Conservation (phyloP, 2,329 filamentous ascomycete genomes). For the Dothiorella sarmentorum region DNA sequence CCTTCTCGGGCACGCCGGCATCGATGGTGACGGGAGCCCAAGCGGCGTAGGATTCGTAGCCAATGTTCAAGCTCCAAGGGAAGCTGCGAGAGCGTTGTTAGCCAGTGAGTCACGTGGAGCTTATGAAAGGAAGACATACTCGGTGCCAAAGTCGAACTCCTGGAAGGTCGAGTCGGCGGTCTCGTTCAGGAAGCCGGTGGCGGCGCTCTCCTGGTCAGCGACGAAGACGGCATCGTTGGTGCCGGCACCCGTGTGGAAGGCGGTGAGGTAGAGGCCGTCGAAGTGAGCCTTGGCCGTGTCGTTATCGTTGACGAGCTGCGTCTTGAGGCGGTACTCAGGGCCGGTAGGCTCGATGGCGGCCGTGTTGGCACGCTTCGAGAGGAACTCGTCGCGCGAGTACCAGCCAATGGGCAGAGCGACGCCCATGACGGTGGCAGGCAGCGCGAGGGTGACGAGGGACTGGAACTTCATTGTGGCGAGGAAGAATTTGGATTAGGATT, state of each 20-base stretch:
- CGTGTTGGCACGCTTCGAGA: background rate
- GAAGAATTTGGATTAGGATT: background rate
- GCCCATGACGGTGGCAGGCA: background rate
- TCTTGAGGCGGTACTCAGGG: conserved; percentile 10
- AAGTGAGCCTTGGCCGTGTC: conserved; percentile 10
- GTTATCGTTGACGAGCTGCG: conserved; percentile 8
- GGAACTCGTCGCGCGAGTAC: conserved; percentile 11
- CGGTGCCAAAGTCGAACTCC: conserved; percentile 18
- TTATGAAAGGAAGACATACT: background rate
- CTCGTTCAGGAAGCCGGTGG: conserved; percentile 18
- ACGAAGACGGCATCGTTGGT: conserved; percentile 18
- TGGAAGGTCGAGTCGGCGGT: conserved; percentile 8
- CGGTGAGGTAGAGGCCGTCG: conserved; percentile 17
- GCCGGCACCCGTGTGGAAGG: conserved; percentile 19
- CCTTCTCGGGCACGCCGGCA: conserved; percentile 7
- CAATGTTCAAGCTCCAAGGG: conserved; percentile 13
- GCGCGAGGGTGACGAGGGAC: background rate
- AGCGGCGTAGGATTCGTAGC: conserved; percentile 16
- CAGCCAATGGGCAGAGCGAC: conserved; percentile 14
- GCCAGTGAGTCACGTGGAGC: background rate
- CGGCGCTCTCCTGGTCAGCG: background rate
- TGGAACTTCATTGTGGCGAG: conserved; percentile 8
- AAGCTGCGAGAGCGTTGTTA: background rate
- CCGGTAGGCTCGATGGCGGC: conserved; percentile 3
- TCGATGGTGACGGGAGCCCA: conserved; percentile 17